These are phyloP conservation scores for Solanum bulbocastanum DNA, from an alignment of 257 asterid species.

Conservation along the genomic window DNA sequence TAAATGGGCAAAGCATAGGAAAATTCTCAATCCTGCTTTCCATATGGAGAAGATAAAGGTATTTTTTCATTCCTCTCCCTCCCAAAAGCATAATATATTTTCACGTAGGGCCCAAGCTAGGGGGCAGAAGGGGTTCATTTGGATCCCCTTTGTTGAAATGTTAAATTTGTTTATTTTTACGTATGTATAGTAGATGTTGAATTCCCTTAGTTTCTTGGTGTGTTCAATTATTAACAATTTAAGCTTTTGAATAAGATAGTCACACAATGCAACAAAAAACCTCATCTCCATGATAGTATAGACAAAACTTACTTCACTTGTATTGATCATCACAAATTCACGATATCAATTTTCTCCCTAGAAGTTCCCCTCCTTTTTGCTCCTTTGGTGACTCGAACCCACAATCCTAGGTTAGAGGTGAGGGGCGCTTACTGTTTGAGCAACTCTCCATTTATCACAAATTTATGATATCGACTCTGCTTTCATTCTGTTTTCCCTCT, in stretches of 20 bases:
- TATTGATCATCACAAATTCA: background rate
- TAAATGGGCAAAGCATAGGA: constrained; percentile 54
- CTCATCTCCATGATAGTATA: background rate
- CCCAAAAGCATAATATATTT: background rate
- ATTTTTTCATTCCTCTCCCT: background rate
- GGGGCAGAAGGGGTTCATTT: background rate
- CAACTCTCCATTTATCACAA: background rate
- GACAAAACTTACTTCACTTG: background rate
- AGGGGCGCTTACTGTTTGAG: background rate
- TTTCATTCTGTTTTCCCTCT: background rate
- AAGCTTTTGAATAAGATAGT: background rate
- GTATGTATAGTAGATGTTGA: too few species aligned
- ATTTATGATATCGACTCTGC: background rate
- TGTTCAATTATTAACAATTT: background rate
- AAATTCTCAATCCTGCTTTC: constrained; percentile 52
- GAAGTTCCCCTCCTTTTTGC: background rate
- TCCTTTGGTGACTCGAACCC: background rate
- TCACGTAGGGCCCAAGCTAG: background rate
- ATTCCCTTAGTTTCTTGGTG: background rate
- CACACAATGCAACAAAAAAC: background rate
- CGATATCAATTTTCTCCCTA: background rate
- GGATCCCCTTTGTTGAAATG: background rate
- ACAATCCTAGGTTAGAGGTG: background rate
- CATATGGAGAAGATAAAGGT: constrained; percentile 27
- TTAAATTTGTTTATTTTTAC: too few species aligned